Conservation (phyloP, 139 green algal species). For the Pleodorina starrii region DNA sequence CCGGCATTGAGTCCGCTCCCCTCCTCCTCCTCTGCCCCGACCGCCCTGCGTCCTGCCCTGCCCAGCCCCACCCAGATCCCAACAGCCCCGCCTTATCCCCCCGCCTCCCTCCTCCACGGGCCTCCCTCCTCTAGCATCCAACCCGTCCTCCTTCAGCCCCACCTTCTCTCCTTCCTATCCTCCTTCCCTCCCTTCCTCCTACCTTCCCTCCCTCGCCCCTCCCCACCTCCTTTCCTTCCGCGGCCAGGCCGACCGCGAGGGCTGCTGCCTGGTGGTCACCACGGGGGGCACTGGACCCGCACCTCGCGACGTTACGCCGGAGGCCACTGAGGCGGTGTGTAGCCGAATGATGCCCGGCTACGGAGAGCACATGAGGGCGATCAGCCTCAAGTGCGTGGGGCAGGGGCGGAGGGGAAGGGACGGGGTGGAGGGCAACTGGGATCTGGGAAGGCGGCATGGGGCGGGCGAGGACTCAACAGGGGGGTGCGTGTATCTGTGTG, state of each 20-base stretch:
- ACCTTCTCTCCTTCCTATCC: no score
- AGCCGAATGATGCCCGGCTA: constrained; percentile 93
- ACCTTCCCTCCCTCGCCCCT: neutral
- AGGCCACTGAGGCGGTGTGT: constrained; percentile 94
- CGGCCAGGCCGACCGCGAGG: constrained; percentile 77
- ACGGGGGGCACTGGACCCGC: constrained; percentile 91
- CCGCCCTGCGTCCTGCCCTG: no score
- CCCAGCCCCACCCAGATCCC: no score
- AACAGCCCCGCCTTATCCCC: no score
- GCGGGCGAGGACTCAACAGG: neutral
- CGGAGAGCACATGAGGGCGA: constrained; percentile 94
- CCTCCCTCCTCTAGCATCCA: no score
- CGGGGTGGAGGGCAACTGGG: no score
- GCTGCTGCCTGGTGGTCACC: constrained; percentile 92
- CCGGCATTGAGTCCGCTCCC: no score
- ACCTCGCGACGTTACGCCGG: constrained; percentile 92
- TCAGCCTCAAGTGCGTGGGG: constrained; percentile 73
- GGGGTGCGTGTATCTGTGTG: neutral
- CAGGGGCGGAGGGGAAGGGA: no score
- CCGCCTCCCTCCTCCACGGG: no score
- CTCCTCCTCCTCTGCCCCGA: no score
- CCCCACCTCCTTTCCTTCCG: no score
- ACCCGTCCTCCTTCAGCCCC: no score
- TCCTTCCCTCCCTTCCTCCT: neutral
- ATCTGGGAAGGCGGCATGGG: neutral